phyloP scores from a whole-genome alignment of 2,329 filamentous ascomycete genomes.

The Elsinoe arachidis region DNA sequence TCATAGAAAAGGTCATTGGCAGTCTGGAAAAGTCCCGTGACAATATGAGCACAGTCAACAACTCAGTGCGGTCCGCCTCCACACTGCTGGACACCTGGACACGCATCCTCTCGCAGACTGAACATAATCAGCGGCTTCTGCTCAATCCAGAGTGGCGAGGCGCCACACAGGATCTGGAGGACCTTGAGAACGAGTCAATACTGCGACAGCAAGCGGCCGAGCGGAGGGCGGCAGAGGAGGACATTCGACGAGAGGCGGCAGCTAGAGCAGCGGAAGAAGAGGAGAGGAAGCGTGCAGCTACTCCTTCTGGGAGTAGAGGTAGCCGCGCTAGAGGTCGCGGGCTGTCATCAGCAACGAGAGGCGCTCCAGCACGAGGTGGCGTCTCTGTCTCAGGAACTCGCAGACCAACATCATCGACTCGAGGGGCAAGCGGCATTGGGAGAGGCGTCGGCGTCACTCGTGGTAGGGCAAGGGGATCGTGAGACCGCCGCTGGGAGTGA shows the following conservation, averaged over 20 bases:
- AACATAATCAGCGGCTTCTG: constrained; percentile 90
- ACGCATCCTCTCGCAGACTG: constrained; percentile 88
- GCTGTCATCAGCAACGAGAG: constrained; percentile 19
- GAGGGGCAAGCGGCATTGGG: constrained; percentile 37
- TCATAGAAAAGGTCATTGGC: constrained; percentile 69
- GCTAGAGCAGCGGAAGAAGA: constrained; percentile 44
- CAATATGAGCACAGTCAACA: constrained; percentile 78
- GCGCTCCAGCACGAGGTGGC: constrained; percentile 26
- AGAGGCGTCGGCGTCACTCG: constrained; percentile 30
- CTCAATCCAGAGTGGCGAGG: constrained; percentile 86
- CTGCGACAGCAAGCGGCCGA: constrained; percentile 69
- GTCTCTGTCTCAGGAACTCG: constrained; percentile 24
- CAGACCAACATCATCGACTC: constrained; percentile 46
- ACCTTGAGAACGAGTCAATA: constrained; percentile 71
- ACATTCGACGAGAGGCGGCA: constrained; percentile 65
- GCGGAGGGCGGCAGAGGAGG: constrained; percentile 67
- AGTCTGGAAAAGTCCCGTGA: constrained; percentile 63
- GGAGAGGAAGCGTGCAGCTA: constrained; percentile 47
- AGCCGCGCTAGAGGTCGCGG: constrained; percentile 26
- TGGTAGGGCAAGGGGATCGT: constrained; percentile 25
- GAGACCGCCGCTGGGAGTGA: neutral
- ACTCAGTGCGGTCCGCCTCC: constrained; percentile 78
- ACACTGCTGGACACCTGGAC: constrained; percentile 92
- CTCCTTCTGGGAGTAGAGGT: constrained; percentile 31
- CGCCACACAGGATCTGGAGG: constrained; percentile 74